These are phyloP conservation scores for Rhododendron ovatum DNA, from an alignment of 148 eudicot genomes.

Conservation along the genomic window DNA sequence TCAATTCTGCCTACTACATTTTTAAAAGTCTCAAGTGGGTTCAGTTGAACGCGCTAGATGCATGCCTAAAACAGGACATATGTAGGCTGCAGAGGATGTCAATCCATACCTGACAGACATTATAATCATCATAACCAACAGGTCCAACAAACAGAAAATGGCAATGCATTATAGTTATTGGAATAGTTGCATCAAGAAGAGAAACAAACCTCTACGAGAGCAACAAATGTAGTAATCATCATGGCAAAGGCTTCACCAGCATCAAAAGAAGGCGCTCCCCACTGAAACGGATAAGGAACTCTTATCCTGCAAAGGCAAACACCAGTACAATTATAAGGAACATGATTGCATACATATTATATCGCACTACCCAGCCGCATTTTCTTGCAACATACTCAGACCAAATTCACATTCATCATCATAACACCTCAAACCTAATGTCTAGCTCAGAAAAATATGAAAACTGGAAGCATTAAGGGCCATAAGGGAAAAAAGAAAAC, in stretches of 20 bases:
- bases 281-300: constrained; percentile 95
- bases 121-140: background rate
- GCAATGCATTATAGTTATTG: background rate
- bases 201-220: constrained; percentile 83
- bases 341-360: background rate
- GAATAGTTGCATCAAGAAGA: background rate
- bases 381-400: background rate
- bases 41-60: background rate
- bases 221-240: constrained; percentile 96
- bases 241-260: constrained; percentile 99
- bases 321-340: background rate
- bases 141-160: background rate
- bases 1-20: background rate
- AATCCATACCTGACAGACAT: background rate
- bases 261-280: constrained; percentile 96
- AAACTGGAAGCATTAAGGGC: background rate
- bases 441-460: background rate
- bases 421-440: background rate
- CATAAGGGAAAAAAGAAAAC: background rate
- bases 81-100: background rate
- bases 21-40: background rate
- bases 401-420: background rate
- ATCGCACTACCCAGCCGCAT: background rate
- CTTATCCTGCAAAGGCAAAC: constrained; percentile 44
- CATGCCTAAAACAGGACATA: background rate